Evolutionary conservation across 2,329 filamentous ascomycete species (phyloP), one percentile per base, ranked within the genome.

Genomic region (Cytospora leucostoma): DNA sequence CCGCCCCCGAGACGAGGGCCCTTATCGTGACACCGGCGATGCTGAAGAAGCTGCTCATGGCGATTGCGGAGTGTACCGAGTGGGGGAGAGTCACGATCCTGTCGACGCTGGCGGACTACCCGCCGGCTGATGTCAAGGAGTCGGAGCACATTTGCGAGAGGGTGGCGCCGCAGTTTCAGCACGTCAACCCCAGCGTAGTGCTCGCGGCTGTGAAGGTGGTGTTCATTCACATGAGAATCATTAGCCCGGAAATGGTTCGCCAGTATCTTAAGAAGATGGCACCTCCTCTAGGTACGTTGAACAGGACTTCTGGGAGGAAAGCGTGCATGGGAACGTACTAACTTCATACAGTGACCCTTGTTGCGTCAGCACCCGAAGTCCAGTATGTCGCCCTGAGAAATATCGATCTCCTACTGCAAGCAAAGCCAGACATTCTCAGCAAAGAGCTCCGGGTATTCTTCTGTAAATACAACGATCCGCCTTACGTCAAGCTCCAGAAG

Each of bases 401-500:
- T 75, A 99, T 99, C 72, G 95, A 99, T 70, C 86, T 99, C 38
- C 83, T 99, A 7, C 83, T 99, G 33, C 95, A 99, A 76, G 95
- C 96, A 70, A 94, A 97, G 76, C 93, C 95, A 12, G 93, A 97
- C 69, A 97, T 99, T 62, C 83, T 99, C 11, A 96, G 92, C 82
- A 98, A 98, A 76, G 95, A 99, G 76, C 87, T 99, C 72, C 88
- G 95, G 52, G 95, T 99, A 10, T 99, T 99, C 80, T 99, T 99
- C 80, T 99, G 95, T 88, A 99, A 99, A 79, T 99, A 99, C 80
- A 98, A 98, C 74, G 95, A 99, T 70, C 94, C 95, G 1, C 93
- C 93, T 27, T 99, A 99, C 74, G 88, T 99, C 71, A 99, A 99
- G 77, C 87, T 99, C 65, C 91, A 97, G 74, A 99, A 99, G 74